A percentile compares a stretch with the other conserved stretches of the same genome.
Evolutionary conservation across 805 yeast species (phyloP).

Genomic region (Yarrowia alimentaria): DNA sequence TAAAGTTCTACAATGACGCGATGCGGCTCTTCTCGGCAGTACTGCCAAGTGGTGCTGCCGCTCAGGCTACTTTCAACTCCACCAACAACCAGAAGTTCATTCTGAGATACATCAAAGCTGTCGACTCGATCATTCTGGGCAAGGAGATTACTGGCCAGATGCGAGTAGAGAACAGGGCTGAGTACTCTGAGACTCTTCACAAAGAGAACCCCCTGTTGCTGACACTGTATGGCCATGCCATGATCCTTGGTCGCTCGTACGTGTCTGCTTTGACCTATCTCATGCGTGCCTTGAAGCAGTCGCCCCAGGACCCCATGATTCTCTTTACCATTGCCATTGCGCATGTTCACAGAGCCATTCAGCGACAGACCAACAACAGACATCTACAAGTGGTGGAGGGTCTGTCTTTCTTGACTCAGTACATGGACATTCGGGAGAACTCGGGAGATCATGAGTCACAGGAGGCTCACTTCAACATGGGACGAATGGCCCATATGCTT

Average conservation of each 20-base stretch:
- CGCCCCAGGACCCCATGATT: conserved; percentile 75
- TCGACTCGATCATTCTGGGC: conserved; percentile 62
- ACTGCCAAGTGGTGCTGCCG: conserved; percentile 58
- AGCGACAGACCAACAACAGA: conserved; percentile 78
- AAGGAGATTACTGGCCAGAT: conserved; percentile 76
- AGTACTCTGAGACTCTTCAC: conserved; percentile 37
- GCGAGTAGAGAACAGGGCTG: conserved; percentile 49
- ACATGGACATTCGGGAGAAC: conserved; percentile 51
- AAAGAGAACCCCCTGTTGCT: conserved; percentile 59
- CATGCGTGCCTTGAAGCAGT: conserved; percentile 63
- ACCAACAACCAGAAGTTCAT: conserved; percentile 88
- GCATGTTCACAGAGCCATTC: conserved; percentile 87
- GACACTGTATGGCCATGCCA: conserved; percentile 73
- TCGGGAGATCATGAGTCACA: conserved; percentile 51
- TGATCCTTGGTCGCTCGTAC: conserved; percentile 79
- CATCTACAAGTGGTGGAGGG: conserved; percentile 90
- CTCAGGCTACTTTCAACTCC: conserved; percentile 63
- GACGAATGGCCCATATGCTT: conserved; percentile 77
- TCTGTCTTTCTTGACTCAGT: conserved; percentile 70
- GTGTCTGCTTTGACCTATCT: conserved; percentile 78
- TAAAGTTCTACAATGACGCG: conserved; percentile 72
- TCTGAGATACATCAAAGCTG: conserved; percentile 84
- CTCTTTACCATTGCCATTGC: conserved; percentile 73
- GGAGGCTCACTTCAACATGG: conserved; percentile 81
- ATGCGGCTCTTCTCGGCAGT: conserved; percentile 65